These are phyloP conservation scores for Acanthamoeba sp. DNA, from an alignment of 208 protist genomes.

Conservation along the genomic window DNA sequence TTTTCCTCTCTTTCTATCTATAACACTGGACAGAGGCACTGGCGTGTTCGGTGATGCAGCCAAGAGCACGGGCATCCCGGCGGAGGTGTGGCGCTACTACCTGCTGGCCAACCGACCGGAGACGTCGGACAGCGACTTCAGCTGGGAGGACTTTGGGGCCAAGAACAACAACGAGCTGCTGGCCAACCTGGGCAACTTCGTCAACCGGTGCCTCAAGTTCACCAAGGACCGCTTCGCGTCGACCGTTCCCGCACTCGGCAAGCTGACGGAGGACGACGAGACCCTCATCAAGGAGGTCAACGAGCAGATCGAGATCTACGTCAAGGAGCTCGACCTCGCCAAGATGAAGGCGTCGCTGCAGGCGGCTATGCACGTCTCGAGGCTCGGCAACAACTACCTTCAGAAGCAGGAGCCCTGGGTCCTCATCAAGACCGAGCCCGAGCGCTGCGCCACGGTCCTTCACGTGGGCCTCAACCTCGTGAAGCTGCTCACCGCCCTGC, in stretches of 20 bases:
- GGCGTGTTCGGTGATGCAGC: slow-evolving; percentile 92
- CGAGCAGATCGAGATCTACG: slow-evolving; percentile 80
- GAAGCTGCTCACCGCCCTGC: slow-evolving; percentile 31
- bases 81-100: slow-evolving; percentile 91
- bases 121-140: slow-evolving; percentile 85
- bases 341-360: slow-evolving; percentile 87
- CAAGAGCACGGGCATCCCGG: slow-evolving; percentile 86
- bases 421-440: slow-evolving; percentile 63
- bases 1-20: background rate
- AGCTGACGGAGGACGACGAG: slow-evolving; percentile 55
- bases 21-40: slow-evolving; percentile 76
- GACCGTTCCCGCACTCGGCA: slow-evolving; percentile 22
- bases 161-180: slow-evolving; percentile 90
- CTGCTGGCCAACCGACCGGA: slow-evolving; percentile 91
- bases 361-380: slow-evolving; percentile 84
- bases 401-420: slow-evolving; percentile 89
- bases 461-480: slow-evolving; percentile 39
- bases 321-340: slow-evolving; percentile 81
- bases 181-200: slow-evolving; percentile 91
- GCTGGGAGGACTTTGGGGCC: slow-evolving; percentile 87
- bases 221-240: slow-evolving; percentile 67
- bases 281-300: slow-evolving; percentile 82
- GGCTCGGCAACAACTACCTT: slow-evolving; percentile 89
- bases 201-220: slow-evolving; percentile 89
- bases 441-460: slow-evolving; percentile 12